Evolutionary conservation across 306 rosid species (phyloP).

Genomic region (Fragaria nilgerrensis): DNA sequence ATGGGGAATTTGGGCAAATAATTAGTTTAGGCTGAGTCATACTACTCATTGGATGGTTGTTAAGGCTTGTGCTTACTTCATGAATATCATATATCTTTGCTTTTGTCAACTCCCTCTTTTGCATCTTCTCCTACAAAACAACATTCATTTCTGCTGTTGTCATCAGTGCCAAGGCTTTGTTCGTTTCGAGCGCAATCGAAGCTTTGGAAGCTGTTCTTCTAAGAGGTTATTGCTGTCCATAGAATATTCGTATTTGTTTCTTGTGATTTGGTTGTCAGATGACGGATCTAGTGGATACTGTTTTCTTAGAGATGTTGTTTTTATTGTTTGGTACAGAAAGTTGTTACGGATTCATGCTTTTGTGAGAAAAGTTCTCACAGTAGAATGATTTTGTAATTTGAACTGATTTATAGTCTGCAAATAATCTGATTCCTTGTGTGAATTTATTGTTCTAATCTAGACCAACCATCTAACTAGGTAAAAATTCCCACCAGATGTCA

Average conservation of each 20-base stretch:
- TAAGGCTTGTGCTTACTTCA: conserved; percentile 18
- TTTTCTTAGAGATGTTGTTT: background rate
- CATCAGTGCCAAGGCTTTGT: background rate
- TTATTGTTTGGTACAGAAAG: background rate
- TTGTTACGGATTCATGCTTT: background rate
- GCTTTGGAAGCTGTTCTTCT: background rate
- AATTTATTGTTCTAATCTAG: conserved; percentile 33
- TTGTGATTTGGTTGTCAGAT: background rate
- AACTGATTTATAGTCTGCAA: background rate
- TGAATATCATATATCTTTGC: background rate
- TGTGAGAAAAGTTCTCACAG: background rate
- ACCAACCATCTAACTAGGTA: conserved; percentile 50
- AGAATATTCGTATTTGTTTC: background rate
- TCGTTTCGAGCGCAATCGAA: background rate
- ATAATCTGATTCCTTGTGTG: background rate
- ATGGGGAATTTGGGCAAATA: background rate
- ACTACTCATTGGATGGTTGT: background rate
- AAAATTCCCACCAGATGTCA: conserved; percentile 42
- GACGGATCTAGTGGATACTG: background rate
- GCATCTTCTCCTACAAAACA: background rate
- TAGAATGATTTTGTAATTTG: too few relatives aligned
- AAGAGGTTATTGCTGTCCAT: background rate
- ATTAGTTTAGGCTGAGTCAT: background rate
- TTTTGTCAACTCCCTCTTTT: conserved; percentile 17
- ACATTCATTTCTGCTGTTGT: background rate